phyloP scores from a whole-genome alignment of 441 rosid species.

The Erysimum cheiri region DNA sequence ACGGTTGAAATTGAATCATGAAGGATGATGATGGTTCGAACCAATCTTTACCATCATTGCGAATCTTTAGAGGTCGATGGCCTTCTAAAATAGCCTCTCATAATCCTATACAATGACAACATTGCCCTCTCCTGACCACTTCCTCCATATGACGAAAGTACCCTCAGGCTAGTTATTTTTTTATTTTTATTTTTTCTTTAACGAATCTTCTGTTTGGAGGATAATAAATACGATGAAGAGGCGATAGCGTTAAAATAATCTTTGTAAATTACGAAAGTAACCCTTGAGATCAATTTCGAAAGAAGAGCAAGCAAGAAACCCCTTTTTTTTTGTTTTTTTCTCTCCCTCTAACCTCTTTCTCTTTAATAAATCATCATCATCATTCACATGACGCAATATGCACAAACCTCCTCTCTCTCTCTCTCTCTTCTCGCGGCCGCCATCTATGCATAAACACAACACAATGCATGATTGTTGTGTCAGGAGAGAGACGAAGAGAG shows the following conservation, averaged over 20 bases:
- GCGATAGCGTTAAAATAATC: no score
- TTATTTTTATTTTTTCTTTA: no score
- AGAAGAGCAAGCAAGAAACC: constrained; percentile 38
- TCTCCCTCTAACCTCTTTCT: constrained; percentile 29
- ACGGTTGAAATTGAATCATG: constrained; percentile 44
- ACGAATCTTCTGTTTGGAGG: constrained; percentile 33
- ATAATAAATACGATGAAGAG: constrained; percentile 31
- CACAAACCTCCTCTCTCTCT: constrained; percentile 33
- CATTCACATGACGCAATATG: constrained; percentile 74
- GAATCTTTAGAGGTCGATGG: constrained; percentile 76
- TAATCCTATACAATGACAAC: constrained; percentile 31
- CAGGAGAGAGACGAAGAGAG: constrained; percentile 64
- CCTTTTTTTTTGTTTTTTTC: not conserved
- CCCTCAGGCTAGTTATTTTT: constrained; percentile 14
- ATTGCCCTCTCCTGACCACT: constrained; percentile 43
- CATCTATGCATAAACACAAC: constrained; percentile 81
- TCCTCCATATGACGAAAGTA: constrained; percentile 31
- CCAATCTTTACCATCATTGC: constrained; percentile 94
- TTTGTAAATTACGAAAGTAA: not conserved
- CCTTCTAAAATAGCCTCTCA: constrained; percentile 54
- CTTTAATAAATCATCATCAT: constrained; percentile 49
- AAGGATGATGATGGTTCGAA: constrained; percentile 77
- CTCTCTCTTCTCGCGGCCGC: constrained; percentile 71
- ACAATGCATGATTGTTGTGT: constrained; percentile 95
- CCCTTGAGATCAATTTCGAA: constrained; percentile 44